These are phyloP conservation scores for Firmiana major DNA, from an alignment of 345 rosid genomes.

Conservation along the genomic window DNA sequence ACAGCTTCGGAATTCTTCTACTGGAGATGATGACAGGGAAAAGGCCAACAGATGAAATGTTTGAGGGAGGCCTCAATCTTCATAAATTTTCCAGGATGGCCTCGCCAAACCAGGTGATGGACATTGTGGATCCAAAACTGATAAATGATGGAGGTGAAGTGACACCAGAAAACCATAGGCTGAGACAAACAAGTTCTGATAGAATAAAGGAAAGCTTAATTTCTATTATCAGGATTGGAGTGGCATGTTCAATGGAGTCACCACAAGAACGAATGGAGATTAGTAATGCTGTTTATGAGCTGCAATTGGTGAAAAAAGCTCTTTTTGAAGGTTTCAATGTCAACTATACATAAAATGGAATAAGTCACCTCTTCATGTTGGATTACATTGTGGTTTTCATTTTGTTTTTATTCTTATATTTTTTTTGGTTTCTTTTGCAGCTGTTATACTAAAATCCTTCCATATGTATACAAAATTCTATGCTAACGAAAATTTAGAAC, in stretches of 20 bases:
- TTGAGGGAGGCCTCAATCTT: conserved; percentile 16
- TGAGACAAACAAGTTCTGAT: not conserved
- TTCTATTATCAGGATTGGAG: conserved; percentile 9
- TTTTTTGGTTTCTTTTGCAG: too few relatives aligned
- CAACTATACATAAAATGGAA: too few relatives aligned
- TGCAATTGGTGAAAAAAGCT: not conserved
- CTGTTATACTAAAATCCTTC: too few relatives aligned
- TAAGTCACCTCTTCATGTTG: too few relatives aligned
- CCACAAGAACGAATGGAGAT: conserved; percentile 5
- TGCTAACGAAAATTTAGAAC: too few relatives aligned
- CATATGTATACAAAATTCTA: too few relatives aligned
- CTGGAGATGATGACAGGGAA: conserved; percentile 9
- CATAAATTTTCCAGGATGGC: conserved; percentile 14
- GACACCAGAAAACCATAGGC: not conserved
- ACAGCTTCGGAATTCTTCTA: not conserved
- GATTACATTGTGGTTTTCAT: too few relatives aligned
- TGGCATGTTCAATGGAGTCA: conserved; percentile 16
- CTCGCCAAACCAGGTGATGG: not conserved
- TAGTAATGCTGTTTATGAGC: not conserved
- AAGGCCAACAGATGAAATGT: conserved; percentile 8
- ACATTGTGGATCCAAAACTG: conserved; percentile 16
- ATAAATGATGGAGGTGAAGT: not conserved
- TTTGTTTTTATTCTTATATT: too few relatives aligned
- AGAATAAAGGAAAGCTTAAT: not conserved
- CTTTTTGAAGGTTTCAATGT: not conserved